These are phyloP conservation scores for Amanita subjunquillea DNA, from an alignment of 768 basidiomycete species.

Conservation along the genomic window DNA sequence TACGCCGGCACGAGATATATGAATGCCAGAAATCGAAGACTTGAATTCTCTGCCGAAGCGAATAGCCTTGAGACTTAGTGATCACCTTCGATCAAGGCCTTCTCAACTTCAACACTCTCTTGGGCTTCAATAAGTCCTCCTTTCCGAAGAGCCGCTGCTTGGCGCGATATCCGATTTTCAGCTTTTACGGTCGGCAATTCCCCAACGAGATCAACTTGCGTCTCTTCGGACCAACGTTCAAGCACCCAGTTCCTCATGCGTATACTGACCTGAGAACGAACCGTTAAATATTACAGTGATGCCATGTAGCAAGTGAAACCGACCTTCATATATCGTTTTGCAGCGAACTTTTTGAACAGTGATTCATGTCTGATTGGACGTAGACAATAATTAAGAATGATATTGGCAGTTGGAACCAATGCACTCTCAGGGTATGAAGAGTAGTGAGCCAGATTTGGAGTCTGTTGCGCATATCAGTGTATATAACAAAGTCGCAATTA, in stretches of 20 bases:
- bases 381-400: constrained; percentile 90
- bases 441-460: constrained; percentile 85
- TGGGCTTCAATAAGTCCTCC: constrained; percentile 8
- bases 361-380: constrained; percentile 71
- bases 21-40: not conserved
- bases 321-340: constrained; percentile 85
- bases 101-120: constrained; percentile 5
- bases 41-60: not conserved
- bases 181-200: constrained; percentile 55
- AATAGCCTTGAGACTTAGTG: not conserved
- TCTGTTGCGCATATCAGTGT: constrained; percentile 24
- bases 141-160: constrained; percentile 19
- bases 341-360: constrained; percentile 91
- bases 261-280: constrained; percentile 52
- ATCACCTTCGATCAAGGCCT: not conserved
- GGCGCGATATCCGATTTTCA: constrained; percentile 33
- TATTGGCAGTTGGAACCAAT: constrained; percentile 78
- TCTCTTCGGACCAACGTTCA: constrained; percentile 57
- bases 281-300: not conserved
- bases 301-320: not conserved
- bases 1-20: not conserved
- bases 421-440: constrained; percentile 85
- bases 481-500: not conserved
- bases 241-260: constrained; percentile 83
- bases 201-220: constrained; percentile 43